Base-by-base conservation (phyloP, 129 eudicot genomes). In the Saussurea involucrata region DNA sequence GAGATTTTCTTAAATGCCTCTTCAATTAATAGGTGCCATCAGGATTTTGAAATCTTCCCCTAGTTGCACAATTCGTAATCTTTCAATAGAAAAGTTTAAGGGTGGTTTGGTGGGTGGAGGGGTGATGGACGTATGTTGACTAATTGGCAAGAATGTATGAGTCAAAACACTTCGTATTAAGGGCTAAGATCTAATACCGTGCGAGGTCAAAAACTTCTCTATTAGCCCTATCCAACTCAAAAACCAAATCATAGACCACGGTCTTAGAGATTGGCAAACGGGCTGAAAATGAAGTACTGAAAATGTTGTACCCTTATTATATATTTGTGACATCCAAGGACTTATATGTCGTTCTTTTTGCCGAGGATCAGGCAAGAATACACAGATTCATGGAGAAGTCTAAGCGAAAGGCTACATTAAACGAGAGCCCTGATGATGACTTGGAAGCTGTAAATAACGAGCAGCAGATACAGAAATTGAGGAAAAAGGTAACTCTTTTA, bases 361-460 rank as follows among this genome's bases (percentile, higher is more conserved):
- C 29, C 77, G 69, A 63, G 17, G 22, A 74, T 77, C 84, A 94
- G 98, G 93, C 74, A 34, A 86, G 91, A 73, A 89, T 94, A 78
- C 88, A 89, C 66, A 85, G 78, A 68, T 94, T 94, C 73, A 75
- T 94, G 76, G 97, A 91, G 79, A 93, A 87, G 68, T 75, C 87
- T 37, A 90, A 93, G 81, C 80, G 72, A 84, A 93, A 82, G 73
- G 66, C 77, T 73, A 61, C 88, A 71, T 29, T 73, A 76, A 89
- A 84, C 20, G 87, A 74, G 77, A 83, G 77, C 74, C 79, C 77
- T 53, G 87, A 81, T 76, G 90, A 84, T 31, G 90, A 34, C 63
- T 55, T 85, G 28, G 89, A 82, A 77, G 63, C 86, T 68, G 86
- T 20, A 17, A 78, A 75, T 4, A 82, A 83, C 60, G 86, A 84